Evolutionary conservation across 768 basidiomycete species (phyloP).

Genomic region (Tricholoma hemisulphureum): DNA sequence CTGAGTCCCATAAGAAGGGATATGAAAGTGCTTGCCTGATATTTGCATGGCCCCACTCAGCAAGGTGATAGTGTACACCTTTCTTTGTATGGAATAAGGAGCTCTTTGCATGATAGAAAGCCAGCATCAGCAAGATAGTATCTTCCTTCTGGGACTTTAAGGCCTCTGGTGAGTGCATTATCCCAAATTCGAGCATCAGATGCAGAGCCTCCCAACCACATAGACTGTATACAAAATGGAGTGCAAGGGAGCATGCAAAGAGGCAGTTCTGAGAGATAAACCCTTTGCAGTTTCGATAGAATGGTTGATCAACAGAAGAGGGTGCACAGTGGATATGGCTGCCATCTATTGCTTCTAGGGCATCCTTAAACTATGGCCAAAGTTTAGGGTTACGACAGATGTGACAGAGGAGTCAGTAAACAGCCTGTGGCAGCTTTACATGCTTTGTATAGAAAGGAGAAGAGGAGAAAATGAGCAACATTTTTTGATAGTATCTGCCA

Average conservation of each 20-base stretch:
- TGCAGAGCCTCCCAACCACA: conserved; percentile 26
- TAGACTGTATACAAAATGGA: conserved; percentile 23
- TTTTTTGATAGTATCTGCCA: not conserved
- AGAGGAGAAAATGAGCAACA: not conserved
- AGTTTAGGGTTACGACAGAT: conserved; percentile 1
- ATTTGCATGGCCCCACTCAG: conserved; percentile 20
- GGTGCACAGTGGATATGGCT: no score
- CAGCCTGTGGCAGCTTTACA: no score
- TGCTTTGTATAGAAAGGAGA: no score
- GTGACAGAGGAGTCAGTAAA: not conserved
- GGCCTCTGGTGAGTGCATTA: conserved; percentile 11
- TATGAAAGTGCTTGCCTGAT: not conserved
- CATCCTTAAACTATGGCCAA: not conserved
- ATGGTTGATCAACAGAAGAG: no score
- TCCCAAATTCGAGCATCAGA: conserved; percentile 18
- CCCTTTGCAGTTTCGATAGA: no score
- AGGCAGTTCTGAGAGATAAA: no score
- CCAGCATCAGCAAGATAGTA: conserved; percentile 23
- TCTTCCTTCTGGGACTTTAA: conserved; percentile 14
- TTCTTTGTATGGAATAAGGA: conserved; percentile 25
- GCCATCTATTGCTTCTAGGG: no score
- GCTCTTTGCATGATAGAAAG: conserved; percentile 19
- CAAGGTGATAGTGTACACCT: conserved; percentile 26
- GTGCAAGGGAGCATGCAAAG: no score
- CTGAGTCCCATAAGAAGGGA: not conserved